Percentiles rank a stretch among this genome's conserved stretches.
Conservation (phyloP, 2,329 filamentous ascomycete species). For the Hypoxylon sp. region DNA sequence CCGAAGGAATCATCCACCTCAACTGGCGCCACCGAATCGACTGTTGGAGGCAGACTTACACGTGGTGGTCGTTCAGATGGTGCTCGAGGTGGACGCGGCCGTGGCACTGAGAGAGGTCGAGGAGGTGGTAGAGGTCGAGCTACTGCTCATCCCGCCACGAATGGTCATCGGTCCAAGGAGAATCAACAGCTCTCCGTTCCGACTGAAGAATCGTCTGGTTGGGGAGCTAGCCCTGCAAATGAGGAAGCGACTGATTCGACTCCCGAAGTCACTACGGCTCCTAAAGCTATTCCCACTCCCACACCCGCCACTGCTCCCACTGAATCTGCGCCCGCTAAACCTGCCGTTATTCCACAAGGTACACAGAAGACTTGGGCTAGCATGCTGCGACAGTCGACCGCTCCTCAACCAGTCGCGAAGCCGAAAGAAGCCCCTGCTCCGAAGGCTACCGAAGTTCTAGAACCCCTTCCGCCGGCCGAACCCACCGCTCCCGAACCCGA, state of each 20-base stretch:
- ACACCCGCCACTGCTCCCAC: slow-evolving; percentile 54
- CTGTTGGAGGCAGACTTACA: slow-evolving; percentile 64
- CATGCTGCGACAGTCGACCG: slow-evolving; percentile 75
- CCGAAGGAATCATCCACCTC: slow-evolving; percentile 72
- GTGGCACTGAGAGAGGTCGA: slow-evolving; percentile 72
- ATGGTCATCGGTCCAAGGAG: slow-evolving; percentile 73
- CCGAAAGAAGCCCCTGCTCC: slow-evolving; percentile 65
- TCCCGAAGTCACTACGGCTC: slow-evolving; percentile 54
- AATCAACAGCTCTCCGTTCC: slow-evolving; percentile 73
- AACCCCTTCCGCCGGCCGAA: slow-evolving; percentile 63
- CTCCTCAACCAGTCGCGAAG: slow-evolving; percentile 71
- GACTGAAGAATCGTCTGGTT: slow-evolving; percentile 77
- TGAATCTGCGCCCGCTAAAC: slow-evolving; percentile 47
- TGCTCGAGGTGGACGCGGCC: slow-evolving; percentile 55
- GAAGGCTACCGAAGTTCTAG: slow-evolving; percentile 63
- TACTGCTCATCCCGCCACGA: slow-evolving; percentile 71
- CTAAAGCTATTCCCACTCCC: slow-evolving; percentile 58
- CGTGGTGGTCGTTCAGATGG: slow-evolving; percentile 72
- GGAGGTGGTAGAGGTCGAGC: slow-evolving; percentile 76
- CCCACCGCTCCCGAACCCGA: slow-evolving; percentile 57
- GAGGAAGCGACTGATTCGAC: slow-evolving; percentile 58
- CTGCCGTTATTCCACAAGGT: slow-evolving; percentile 57
- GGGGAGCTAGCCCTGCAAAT: slow-evolving; percentile 65
- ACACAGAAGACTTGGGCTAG: slow-evolving; percentile 79
- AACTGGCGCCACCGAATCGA: slow-evolving; percentile 66